Conservation (phyloP, 257 asterid genomes). For the Petrea volubilis region DNA sequence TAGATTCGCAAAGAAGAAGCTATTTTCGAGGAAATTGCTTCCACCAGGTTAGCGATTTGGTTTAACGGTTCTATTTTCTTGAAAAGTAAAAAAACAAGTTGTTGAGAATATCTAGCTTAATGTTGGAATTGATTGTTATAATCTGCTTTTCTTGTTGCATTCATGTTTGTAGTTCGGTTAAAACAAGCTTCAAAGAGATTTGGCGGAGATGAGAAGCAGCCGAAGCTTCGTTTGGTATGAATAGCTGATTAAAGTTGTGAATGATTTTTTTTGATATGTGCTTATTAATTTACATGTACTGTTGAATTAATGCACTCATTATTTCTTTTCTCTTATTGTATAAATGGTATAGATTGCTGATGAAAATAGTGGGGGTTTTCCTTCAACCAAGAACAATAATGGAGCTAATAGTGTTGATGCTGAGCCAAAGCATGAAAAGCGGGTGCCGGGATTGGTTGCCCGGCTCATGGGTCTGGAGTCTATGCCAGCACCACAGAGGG, state of each 20-base stretch:
- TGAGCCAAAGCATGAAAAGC: constrained; percentile 50
- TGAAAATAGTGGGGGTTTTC: constrained; percentile 94
- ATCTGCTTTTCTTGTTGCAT: constrained; percentile 23
- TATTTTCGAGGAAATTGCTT: constrained; percentile 79
- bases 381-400: constrained; percentile 41
- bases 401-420: constrained; percentile 30
- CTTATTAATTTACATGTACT: neutral
- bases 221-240: constrained; percentile 85
- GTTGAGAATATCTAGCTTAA: neutral
- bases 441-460: constrained; percentile 83
- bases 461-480: constrained; percentile 97
- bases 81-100: neutral
- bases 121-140: constrained; percentile 25
- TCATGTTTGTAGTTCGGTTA: constrained; percentile 54
- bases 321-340: constrained; percentile 13
- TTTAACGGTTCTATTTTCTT: neutral
- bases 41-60: constrained; percentile 63
- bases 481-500: constrained; percentile 62
- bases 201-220: constrained; percentile 82
- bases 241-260: neutral
- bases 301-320: neutral
- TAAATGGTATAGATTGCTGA: constrained; percentile 71
- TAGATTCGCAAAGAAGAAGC: constrained; percentile 76
- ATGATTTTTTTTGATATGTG: neutral
- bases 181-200: constrained; percentile 72